Evolutionary conservation across 352 stramenopile species (phyloP).

Genomic region (Phytophthora hybrid): DNA sequence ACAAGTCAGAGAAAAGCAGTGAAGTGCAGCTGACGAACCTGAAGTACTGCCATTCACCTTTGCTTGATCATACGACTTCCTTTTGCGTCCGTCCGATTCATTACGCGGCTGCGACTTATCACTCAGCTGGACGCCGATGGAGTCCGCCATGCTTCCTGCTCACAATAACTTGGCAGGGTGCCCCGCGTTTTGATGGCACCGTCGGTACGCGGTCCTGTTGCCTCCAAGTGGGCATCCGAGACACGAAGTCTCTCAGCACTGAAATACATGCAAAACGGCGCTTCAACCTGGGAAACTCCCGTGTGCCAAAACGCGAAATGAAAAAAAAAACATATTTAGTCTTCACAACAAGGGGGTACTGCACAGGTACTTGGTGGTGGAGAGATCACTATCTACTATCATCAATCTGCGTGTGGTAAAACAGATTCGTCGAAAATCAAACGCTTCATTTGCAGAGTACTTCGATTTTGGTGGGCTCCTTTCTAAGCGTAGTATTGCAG

Average conservation of each 20-base stretch:
- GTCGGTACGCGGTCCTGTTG: slow-evolving; percentile 6
- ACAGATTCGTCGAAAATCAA: neutral
- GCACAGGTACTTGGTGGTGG: neutral
- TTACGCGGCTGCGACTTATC: slow-evolving; percentile 12
- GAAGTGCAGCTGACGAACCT: neutral
- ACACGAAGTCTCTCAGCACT: neutral
- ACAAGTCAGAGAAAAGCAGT: slow-evolving; percentile 3
- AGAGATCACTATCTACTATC: neutral
- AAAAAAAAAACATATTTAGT: slow-evolving; percentile 21
- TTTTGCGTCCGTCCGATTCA: slow-evolving; percentile 18
- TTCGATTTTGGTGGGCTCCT: slow-evolving; percentile 10
- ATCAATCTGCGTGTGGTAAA: neutral
- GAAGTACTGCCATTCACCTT: slow-evolving; percentile 20
- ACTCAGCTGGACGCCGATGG: slow-evolving; percentile 2
- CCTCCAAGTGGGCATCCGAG: slow-evolving; percentile 18
- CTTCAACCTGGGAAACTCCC: slow-evolving; percentile 23
- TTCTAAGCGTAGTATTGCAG: slow-evolving; percentile 98
- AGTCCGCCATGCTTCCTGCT: slow-evolving; percentile 17
- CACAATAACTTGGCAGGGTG: slow-evolving; percentile 2
- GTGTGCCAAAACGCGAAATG: slow-evolving; percentile 13
- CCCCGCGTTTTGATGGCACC: slow-evolving; percentile 10
- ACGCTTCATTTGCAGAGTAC: slow-evolving; percentile 20
- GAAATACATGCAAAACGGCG: slow-evolving; percentile 13
- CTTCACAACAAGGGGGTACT: neutral
- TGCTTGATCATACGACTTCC: slow-evolving; percentile 23